Evolutionary conservation across 441 rosid species (phyloP).

Genomic region (Erodium moschatum): DNA sequence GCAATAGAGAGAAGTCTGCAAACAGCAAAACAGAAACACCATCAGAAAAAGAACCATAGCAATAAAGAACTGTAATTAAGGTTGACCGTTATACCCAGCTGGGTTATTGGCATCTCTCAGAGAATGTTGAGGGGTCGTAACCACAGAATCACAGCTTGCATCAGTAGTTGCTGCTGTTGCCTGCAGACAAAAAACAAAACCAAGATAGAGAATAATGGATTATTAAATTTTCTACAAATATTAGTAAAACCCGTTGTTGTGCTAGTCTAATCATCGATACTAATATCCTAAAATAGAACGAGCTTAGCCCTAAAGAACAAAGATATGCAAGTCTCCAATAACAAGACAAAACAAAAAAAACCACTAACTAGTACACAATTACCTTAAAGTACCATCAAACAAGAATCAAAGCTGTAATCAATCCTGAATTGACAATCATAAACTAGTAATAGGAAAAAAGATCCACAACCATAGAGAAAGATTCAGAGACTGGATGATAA

Average conservation of each 20-base stretch:
- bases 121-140: constrained; percentile 58
- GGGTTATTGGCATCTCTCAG: constrained; percentile 67
- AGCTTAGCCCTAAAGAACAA: no score
- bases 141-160: constrained; percentile 90
- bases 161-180: constrained; percentile 47
- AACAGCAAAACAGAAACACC: neutral
- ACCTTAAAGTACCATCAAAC: no score
- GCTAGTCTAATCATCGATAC: neutral
- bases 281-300: neutral
- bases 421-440: no score
- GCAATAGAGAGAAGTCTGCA: constrained; percentile 92
- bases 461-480: no score
- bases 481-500: neutral
- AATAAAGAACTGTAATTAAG: neutral
- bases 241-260: no score
- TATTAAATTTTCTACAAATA: no score
- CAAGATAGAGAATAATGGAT: no score
- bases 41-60: neutral
- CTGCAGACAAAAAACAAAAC: constrained; percentile 28
- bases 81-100: constrained; percentile 62
- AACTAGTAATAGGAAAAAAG: no score
- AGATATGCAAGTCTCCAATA: no score
- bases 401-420: no score
- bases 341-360: no score
- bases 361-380: no score